These are phyloP conservation scores for Sabuloglossum arenarium DNA, from an alignment of 495 filamentous ascomycete genomes.

Conservation along the genomic window DNA sequence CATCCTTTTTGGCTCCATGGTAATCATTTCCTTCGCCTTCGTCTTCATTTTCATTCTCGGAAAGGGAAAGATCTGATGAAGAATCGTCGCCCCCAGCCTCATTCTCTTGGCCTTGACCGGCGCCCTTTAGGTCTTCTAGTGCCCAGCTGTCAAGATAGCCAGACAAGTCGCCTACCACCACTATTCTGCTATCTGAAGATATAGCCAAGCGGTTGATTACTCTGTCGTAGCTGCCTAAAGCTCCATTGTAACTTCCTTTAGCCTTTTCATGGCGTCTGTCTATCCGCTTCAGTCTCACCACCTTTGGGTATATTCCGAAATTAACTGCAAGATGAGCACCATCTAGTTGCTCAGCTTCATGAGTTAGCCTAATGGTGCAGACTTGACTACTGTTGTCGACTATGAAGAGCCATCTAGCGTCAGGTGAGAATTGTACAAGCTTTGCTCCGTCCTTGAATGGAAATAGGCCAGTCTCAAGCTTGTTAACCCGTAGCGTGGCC, in stretches of 20 bases:
- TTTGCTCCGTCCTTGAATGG: conserved; percentile 38
- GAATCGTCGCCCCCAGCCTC: conserved; percentile 6
- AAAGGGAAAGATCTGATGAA: conserved; percentile 9
- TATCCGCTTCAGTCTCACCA: conserved; percentile 34
- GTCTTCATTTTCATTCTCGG: conserved; percentile 12
- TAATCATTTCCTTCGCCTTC: conserved; percentile 11
- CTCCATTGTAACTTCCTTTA: conserved; percentile 15
- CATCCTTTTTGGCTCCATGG: conserved; percentile 4
- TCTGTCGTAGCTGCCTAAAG: conserved; percentile 57
- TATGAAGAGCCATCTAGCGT: conserved; percentile 33
- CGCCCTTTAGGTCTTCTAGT: conserved; percentile 32
- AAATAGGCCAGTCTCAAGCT: conserved; percentile 34
- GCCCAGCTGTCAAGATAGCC: conserved; percentile 80
- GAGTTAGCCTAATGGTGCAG: not conserved
- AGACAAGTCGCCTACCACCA: conserved; percentile 59
- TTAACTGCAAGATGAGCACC: not conserved
- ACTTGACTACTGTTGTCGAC: conserved; percentile 30
- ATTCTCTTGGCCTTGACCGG: conserved; percentile 17
- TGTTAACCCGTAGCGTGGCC: conserved; percentile 41
- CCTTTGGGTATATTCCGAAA: conserved; percentile 13
- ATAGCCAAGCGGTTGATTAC: conserved; percentile 56
- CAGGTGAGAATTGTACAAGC: conserved; percentile 30
- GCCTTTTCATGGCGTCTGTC: conserved; percentile 20
- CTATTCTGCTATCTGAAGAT: conserved; percentile 56
- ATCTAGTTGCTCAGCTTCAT: not conserved